phyloP scores from a whole-genome alignment of 2,329 filamentous ascomycete species.

The Lachnellula occidentalis region DNA sequence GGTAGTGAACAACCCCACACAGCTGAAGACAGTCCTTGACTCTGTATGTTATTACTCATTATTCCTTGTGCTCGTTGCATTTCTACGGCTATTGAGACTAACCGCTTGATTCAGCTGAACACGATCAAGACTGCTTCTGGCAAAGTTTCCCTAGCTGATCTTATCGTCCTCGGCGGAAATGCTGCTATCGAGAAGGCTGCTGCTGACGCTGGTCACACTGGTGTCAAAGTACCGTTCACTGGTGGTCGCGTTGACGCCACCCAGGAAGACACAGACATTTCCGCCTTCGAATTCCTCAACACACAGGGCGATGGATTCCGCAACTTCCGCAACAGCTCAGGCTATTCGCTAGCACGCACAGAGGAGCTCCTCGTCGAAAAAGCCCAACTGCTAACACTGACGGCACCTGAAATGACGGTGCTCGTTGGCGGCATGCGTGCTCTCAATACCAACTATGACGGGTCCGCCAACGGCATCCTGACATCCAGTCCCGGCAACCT shows the following conservation, averaged over 20 bases:
- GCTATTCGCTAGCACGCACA: constrained; percentile 43
- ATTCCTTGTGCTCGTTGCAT: too few species aligned
- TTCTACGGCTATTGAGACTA: too few species aligned
- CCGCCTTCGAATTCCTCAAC: constrained; percentile 49
- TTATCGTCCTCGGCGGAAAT: constrained; percentile 52
- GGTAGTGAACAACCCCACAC: constrained; percentile 64
- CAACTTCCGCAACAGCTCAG: constrained; percentile 46
- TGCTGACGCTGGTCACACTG: not conserved
- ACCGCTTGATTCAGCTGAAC: not conserved
- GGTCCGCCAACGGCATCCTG: constrained; percentile 47
- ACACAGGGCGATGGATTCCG: constrained; percentile 53
- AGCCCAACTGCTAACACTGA: constrained; percentile 50
- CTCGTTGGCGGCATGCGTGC: constrained; percentile 52
- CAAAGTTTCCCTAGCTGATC: constrained; percentile 54
- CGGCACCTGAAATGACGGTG: constrained; percentile 50
- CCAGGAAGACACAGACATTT: constrained; percentile 49
- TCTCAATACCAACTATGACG: constrained; percentile 52
- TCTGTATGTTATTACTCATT: not conserved
- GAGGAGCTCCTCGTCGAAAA: constrained; percentile 53
- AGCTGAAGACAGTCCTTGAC: not conserved
- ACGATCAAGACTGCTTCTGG: constrained; percentile 43
- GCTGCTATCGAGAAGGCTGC: constrained; percentile 53
- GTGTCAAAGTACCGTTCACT: constrained; percentile 45
- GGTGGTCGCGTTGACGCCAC: constrained; percentile 52
- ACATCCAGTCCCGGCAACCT: constrained; percentile 49